Conservation (phyloP, 1,284 basidiomycete species). For the Afroboletus lepidellus region DNA sequence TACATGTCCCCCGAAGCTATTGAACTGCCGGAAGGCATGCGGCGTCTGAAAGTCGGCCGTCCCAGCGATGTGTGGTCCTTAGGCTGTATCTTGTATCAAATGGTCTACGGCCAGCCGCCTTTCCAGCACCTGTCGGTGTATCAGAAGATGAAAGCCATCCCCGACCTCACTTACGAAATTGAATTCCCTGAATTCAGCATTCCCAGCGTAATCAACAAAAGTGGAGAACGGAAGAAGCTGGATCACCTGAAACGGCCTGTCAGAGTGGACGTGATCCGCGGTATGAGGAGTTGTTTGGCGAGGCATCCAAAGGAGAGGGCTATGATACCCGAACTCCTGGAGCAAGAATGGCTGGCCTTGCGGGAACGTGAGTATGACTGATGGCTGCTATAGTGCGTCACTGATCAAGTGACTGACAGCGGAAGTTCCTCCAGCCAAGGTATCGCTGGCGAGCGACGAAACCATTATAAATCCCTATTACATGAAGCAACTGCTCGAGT, state of each 20-base stretch:
- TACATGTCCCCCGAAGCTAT: slow-evolving; percentile 97
- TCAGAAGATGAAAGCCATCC: slow-evolving; percentile 88
- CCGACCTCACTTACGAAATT: slow-evolving; percentile 69
- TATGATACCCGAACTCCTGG: slow-evolving; percentile 75
- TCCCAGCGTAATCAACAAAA: slow-evolving; percentile 42
- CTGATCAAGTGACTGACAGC: slow-evolving; percentile 19
- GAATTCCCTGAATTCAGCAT: slow-evolving; percentile 65
- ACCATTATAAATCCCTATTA: slow-evolving; percentile 72
- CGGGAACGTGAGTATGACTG: slow-evolving; percentile 43
- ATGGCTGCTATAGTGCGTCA: slow-evolving; percentile 14
- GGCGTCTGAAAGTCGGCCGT: slow-evolving; percentile 79
- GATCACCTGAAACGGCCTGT: slow-evolving; percentile 66
- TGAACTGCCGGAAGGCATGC: slow-evolving; percentile 75
- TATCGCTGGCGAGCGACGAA: slow-evolving; percentile 51
- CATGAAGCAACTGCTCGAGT: slow-evolving; percentile 67
- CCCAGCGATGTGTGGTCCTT: slow-evolving; percentile 96
- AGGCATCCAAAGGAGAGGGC: slow-evolving; percentile 75
- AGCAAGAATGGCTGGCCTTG: slow-evolving; percentile 66
- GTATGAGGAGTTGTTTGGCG: slow-evolving; percentile 73
- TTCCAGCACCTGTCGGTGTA: slow-evolving; percentile 84
- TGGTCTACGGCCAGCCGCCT: slow-evolving; percentile 94
- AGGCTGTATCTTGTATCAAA: slow-evolving; percentile 96
- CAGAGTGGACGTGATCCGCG: slow-evolving; percentile 64
- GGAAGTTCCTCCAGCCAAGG: slow-evolving; percentile 29
- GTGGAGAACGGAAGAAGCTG: slow-evolving; percentile 44